Evolutionary conservation across 192 early-diverging fungal species (phyloP).

Genomic region (Coemansia asiatica): DNA sequence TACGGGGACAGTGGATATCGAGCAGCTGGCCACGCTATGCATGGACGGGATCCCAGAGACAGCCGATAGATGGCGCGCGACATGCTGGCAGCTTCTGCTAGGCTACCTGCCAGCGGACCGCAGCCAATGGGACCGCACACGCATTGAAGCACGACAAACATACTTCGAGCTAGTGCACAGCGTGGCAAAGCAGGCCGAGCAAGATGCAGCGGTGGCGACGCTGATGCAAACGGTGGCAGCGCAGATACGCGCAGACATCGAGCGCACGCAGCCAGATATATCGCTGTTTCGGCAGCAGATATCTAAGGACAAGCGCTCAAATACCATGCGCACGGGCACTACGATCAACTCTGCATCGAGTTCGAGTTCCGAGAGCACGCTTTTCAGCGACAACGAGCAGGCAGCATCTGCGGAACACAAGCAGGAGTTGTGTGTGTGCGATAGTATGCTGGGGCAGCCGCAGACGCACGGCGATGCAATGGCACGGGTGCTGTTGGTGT

Average conservation of each 20-base stretch:
- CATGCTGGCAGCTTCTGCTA: conserved; percentile 28
- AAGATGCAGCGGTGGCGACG: not conserved
- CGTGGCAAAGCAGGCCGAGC: not conserved
- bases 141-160: not conserved
- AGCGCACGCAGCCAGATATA: conserved; percentile 23
- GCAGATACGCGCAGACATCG: conserved; percentile 23
- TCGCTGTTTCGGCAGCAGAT: conserved; percentile 17
- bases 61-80: conserved; percentile 12
- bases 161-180: conserved; percentile 11
- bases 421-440: too few relatives aligned
- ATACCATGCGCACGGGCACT: not conserved
- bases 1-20: conserved; percentile 10
- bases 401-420: too few relatives aligned
- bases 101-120: conserved; percentile 24
- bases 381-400: too few relatives aligned
- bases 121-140: conserved; percentile 1
- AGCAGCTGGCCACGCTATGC: conserved; percentile 19
- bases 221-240: conserved; percentile 1
- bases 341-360: too few relatives aligned
- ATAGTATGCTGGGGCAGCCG: conserved; percentile 26
- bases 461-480: conserved; percentile 81
- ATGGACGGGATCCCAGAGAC: conserved; percentile 19
- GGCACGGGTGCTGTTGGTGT: conserved; percentile 76
- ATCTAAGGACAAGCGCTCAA: not conserved
- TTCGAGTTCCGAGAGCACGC: too few relatives aligned